Evolutionary conservation across 2,329 filamentous ascomycete genomes (phyloP).

Genomic region (Graphiopsis chlorocephala): DNA sequence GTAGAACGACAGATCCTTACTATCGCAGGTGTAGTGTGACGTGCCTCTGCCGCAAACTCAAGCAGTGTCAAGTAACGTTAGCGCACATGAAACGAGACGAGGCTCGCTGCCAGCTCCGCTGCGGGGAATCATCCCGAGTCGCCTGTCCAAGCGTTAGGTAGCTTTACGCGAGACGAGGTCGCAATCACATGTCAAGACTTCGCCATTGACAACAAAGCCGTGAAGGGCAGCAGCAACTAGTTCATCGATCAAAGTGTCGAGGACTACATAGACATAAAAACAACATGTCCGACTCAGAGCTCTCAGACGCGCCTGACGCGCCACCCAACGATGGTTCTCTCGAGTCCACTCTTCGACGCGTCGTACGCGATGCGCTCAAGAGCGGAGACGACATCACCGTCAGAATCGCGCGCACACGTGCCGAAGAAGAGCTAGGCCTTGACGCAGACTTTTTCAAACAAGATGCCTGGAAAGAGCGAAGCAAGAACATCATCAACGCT

Average conservation of each 20-base stretch:
- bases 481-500: conserved; percentile 53
- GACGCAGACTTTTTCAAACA: conserved; percentile 55
- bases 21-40: neutral
- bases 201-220: neutral
- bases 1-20: neutral
- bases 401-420: conserved; percentile 53
- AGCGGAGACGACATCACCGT: conserved; percentile 53
- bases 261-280: neutral
- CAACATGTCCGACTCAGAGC: conserved; percentile 28
- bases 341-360: conserved; percentile 39
- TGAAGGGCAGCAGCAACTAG: neutral
- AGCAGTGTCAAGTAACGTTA: neutral
- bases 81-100: neutral
- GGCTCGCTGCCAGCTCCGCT: neutral
- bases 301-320: conserved; percentile 15
- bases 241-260: neutral
- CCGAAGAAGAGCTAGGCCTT: conserved; percentile 52
- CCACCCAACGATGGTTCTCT: conserved; percentile 34
- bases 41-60: conserved; percentile 1
- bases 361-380: conserved; percentile 41
- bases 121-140: neutral
- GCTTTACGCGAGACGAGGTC: neutral
- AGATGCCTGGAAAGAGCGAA: conserved; percentile 55
- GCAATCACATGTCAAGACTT: neutral
- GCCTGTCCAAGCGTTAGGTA: neutral